These are phyloP conservation scores for Aspergillus indologenus DNA, from an alignment of 495 filamentous ascomycete genomes.

Conservation along the genomic window DNA sequence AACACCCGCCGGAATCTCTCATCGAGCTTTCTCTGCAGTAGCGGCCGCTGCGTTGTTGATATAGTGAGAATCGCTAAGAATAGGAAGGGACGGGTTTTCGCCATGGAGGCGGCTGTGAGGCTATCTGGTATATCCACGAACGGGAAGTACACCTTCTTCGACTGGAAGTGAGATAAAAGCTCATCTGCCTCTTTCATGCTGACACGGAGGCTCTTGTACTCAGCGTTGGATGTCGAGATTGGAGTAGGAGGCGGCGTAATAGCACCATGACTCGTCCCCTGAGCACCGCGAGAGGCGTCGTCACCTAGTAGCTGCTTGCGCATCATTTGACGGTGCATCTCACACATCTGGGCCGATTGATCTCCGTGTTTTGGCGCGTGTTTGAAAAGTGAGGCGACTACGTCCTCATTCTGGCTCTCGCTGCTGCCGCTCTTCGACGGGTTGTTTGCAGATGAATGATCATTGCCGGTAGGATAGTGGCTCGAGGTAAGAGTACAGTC, in stretches of 20 bases:
- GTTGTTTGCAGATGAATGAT: neutral
- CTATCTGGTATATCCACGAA: neutral
- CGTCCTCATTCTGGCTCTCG: neutral
- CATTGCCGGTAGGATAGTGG: neutral
- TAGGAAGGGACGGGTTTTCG: neutral
- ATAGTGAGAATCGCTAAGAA: neutral
- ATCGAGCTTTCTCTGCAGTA: neutral
- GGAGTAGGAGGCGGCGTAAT: neutral
- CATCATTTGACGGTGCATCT: neutral
- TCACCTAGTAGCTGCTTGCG: neutral
- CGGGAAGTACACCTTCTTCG: neutral
- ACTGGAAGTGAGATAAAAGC: neutral
- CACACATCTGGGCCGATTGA: neutral
- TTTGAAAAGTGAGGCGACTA: neutral
- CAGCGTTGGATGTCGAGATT: neutral
- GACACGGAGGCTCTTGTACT: neutral
- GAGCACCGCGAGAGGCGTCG: neutral
- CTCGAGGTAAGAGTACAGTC: neutral
- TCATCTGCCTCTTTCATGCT: conserved; percentile 2
- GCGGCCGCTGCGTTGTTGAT: neutral
- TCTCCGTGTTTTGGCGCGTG: neutral
- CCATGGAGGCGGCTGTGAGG: neutral
- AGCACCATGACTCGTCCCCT: neutral
- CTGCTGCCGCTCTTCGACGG: neutral
- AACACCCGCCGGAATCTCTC: conserved; percentile 1